A percentile compares a stretch with the other conserved stretches of the same genome.
Conservation (phyloP, 305 asterid genomes). For the Fraxinus velutina region DNA sequence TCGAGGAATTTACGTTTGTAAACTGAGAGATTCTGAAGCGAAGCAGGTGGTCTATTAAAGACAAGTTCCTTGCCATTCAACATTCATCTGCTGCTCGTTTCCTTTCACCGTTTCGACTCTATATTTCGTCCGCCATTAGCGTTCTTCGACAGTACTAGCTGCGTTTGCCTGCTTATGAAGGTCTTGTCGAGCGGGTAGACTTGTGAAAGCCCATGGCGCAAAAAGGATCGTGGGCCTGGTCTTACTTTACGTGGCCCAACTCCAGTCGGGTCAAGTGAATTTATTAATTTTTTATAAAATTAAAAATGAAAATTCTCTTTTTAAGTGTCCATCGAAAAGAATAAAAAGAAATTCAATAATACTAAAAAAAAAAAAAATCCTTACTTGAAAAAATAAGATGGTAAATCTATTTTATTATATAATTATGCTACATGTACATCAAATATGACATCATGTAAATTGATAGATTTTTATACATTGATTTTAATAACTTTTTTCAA, state of each 20-base stretch:
- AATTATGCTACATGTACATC: too few species aligned
- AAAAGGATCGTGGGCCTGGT: background rate
- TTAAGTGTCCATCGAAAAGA: background rate
- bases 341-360: background rate
- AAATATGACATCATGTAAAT: too few species aligned
- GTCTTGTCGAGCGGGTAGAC: background rate
- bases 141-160: background rate
- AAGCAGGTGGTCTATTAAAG: background rate
- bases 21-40: background rate
- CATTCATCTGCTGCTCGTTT: background rate
- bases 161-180: background rate
- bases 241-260: background rate
- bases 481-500: too few species aligned
- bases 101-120: background rate
- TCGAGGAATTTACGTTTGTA: background rate
- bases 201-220: background rate
- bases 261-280: background rate
- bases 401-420: background rate
- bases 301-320: too few species aligned
- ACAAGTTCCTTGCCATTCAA: background rate
- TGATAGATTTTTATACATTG: too few species aligned
- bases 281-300: too few species aligned
- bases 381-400: background rate
- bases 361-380: background rate
- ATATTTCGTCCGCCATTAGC: background rate